Evolutionary conservation across 768 basidiomycete genomes (phyloP), one percentile per base, ranked within the genome.

Genomic region (Coprinopsis sp.): DNA sequence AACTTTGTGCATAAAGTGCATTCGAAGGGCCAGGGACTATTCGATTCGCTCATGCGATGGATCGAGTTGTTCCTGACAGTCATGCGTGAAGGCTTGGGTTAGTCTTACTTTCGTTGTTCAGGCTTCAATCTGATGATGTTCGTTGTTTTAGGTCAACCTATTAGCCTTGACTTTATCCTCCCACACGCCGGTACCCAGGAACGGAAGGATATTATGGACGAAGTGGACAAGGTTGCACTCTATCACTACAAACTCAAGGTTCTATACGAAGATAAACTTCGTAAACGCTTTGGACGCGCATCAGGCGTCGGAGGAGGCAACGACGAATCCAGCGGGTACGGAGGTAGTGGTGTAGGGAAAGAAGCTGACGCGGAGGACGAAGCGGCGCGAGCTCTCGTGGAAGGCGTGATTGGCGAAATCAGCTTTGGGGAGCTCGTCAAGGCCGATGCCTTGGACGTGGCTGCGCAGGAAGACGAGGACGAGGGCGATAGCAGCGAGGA

Each of bases 1-100:
- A 74, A 76, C 48, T 99, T 99, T 61, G 94, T 99, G 22, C 92
- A 99, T 78, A 96, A 95, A 56, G 96, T 99, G 2, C 96, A 99
- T 60, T 85, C 91, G 36, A 97, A 97, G 62, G 96, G 96, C 28
- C 87, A 93, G 58, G 87, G 84, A 18, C 76, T 99, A 11, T 99
- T 99, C 63, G 87, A 93, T 58, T 81, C 77, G 57, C 81, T 99
- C 47, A 97, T 97, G 92, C 78, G 74, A 30, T 99, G 96, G 96
- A 87, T 96, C 63, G 94, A 98, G 65, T 79, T 90, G 28, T 98
- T 98, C 71, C 74, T 98, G 49, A 87, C 87, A 21, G 78, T 88
- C 44, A 79, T 93, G 37, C 87, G 96, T 10, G 92, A 94, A 50
- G 96, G 96, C 4, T 65, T 98, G 4, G 87, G 90, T n/a, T n/a